Conservation (phyloP, 768 basidiomycete genomes). For the Lactarius deliciosus region DNA sequence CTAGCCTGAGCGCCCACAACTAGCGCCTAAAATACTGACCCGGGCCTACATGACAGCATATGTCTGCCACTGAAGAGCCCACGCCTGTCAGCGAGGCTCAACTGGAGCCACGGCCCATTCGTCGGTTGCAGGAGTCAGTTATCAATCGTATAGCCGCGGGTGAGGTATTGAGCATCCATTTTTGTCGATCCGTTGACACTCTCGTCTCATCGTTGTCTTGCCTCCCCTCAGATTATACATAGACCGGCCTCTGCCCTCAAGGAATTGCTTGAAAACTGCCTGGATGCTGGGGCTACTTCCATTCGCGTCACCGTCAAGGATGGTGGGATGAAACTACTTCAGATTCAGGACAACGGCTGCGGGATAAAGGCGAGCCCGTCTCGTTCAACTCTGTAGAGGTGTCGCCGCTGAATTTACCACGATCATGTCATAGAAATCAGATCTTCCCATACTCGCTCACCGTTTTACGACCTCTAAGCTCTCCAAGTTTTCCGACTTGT, state of each 20-base stretch:
- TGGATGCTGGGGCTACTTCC: slow-evolving; percentile 90
- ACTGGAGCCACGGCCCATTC: slow-evolving; percentile 27
- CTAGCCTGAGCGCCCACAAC: too few relatives aligned
- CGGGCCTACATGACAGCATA: not conserved
- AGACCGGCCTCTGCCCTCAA: slow-evolving; percentile 94
- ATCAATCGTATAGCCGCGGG: slow-evolving; percentile 45
- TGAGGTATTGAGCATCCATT: slow-evolving; percentile 44
- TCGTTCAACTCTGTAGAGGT: slow-evolving; percentile 1
- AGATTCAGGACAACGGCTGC: slow-evolving; percentile 96
- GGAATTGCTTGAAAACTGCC: slow-evolving; percentile 89
- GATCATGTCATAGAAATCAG: slow-evolving; percentile 58
- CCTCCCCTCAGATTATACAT: slow-evolving; percentile 65
- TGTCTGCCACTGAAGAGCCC: not conserved
- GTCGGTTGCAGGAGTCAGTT: slow-evolving; percentile 26
- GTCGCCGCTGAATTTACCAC: not conserved
- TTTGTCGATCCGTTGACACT: not conserved
- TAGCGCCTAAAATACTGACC: too few relatives aligned
- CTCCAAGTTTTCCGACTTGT: slow-evolving; percentile 80
- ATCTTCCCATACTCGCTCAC: slow-evolving; percentile 88
- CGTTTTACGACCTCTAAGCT: slow-evolving; percentile 96
- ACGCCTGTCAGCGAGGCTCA: slow-evolving; percentile 9
- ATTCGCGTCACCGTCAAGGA: slow-evolving; percentile 91
- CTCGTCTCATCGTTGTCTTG: slow-evolving; percentile 38
- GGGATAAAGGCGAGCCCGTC: slow-evolving; percentile 77
- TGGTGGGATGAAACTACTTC: slow-evolving; percentile 90